Conservation (phyloP, 495 filamentous ascomycete genomes). For the Oleoguttula mirabilis region DNA sequence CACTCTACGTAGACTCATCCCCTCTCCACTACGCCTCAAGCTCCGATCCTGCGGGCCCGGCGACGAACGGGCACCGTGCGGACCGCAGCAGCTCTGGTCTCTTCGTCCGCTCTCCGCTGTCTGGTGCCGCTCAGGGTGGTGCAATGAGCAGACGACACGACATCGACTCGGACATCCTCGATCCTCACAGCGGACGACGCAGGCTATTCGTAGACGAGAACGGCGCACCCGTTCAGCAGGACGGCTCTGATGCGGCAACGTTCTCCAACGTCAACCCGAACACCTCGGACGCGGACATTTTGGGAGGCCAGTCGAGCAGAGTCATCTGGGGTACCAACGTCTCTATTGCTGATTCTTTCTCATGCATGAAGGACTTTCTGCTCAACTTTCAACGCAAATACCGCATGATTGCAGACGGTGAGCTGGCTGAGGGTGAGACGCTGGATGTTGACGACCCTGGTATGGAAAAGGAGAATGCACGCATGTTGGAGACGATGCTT, state of each 20-base stretch:
- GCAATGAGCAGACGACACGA: slow-evolving; percentile 54
- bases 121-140: slow-evolving; percentile 37
- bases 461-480: slow-evolving; percentile 63
- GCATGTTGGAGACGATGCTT: slow-evolving; percentile 81
- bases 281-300: slow-evolving; percentile 82
- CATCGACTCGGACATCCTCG: slow-evolving; percentile 63
- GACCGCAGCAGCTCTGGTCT: slow-evolving; percentile 71
- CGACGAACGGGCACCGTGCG: slow-evolving; percentile 35
- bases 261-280: slow-evolving; percentile 78
- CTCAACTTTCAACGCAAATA: slow-evolving; percentile 85
- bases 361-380: slow-evolving; percentile 79
- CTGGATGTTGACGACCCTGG: slow-evolving; percentile 42
- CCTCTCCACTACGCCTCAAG: slow-evolving; percentile 80
- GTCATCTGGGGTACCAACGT: slow-evolving; percentile 98
- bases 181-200: slow-evolving; percentile 51
- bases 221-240: slow-evolving; percentile 54
- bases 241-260: slow-evolving; percentile 61
- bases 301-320: slow-evolving; percentile 65
- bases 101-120: slow-evolving; percentile 59
- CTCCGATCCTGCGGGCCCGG: slow-evolving; percentile 58
- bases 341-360: slow-evolving; percentile 77
- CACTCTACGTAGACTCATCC: slow-evolving; percentile 58
- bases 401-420: slow-evolving; percentile 76
- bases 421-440: slow-evolving; percentile 55
- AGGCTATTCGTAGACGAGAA: slow-evolving; percentile 73